phyloP scores from a whole-genome alignment of 2,329 filamentous ascomycete species.

The Alternaria sp. region DNA sequence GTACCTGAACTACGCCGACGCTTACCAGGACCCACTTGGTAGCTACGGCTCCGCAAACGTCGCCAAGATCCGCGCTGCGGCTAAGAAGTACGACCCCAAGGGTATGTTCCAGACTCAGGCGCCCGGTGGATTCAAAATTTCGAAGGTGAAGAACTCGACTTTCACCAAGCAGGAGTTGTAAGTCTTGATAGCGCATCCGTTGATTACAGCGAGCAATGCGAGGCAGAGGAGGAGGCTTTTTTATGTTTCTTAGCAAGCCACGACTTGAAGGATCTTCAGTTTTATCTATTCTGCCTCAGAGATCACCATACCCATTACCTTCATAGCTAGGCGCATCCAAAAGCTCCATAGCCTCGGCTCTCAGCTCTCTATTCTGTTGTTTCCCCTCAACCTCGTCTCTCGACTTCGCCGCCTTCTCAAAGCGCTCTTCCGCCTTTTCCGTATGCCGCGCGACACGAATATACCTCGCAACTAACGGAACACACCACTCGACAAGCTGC shows the following conservation, averaged over 20 bases:
- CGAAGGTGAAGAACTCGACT: constrained; percentile 11
- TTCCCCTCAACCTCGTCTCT: not conserved
- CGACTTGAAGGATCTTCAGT: not conserved
- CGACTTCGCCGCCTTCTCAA: not conserved
- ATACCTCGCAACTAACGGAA: not conserved
- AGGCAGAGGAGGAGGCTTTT: not conserved
- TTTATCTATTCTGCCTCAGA: not conserved
- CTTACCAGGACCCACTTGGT: constrained; percentile 45
- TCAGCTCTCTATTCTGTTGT: not conserved
- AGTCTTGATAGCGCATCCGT: not conserved
- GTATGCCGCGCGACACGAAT: not conserved
- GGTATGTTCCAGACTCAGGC: constrained; percentile 49
- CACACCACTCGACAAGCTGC: not conserved
- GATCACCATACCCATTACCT: not conserved
- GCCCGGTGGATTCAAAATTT: constrained; percentile 54
- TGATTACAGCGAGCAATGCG: not conserved
- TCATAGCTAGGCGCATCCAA: not conserved
- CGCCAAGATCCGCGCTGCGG: constrained; percentile 40
- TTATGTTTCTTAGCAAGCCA: not conserved
- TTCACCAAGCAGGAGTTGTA: not conserved
- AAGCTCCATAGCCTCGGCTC: not conserved
- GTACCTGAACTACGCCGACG: constrained; percentile 47
- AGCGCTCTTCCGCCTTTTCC: not conserved
- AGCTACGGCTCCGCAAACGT: constrained; percentile 51
- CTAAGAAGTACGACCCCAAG: constrained; percentile 49